phyloP scores from a whole-genome alignment of 176 grass and related monocot genomes.

The Bromus sterilis region DNA sequence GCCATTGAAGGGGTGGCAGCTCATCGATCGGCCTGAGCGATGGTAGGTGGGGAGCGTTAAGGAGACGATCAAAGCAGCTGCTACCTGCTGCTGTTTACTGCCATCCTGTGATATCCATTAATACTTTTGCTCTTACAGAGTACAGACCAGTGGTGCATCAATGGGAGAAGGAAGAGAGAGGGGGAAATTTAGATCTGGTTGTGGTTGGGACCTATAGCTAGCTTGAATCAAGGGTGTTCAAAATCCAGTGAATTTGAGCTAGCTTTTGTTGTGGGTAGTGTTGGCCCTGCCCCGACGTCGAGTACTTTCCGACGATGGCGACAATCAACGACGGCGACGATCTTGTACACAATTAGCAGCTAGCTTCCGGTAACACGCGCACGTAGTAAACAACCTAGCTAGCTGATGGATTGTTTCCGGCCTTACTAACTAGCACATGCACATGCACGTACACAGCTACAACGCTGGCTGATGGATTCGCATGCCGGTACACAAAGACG shows the following conservation, averaged over 20 bases:
- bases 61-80: constrained; percentile 23
- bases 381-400: too few species aligned
- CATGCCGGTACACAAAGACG: too few species aligned
- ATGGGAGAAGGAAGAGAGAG: background rate
- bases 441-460: too few species aligned
- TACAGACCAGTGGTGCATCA: constrained; percentile 7
- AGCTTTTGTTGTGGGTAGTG: background rate
- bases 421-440: too few species aligned
- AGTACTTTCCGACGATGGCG: too few species aligned
- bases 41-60: constrained; percentile 41
- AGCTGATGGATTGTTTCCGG: too few species aligned
- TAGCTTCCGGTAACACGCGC: too few species aligned
- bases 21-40: constrained; percentile 26
- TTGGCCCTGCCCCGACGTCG: too few species aligned
- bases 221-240: background rate
- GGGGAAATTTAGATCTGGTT: constrained; percentile 12
- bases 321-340: too few species aligned
- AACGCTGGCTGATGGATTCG: too few species aligned
- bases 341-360: too few species aligned
- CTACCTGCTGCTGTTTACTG: constrained; percentile 42
- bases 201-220: background rate
- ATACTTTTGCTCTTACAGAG: constrained; percentile 9
- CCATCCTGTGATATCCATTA: constrained; percentile 44
- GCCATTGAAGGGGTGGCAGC: constrained; percentile 37
- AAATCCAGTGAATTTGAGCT: background rate